phyloP scores from a whole-genome alignment of 2,329 filamentous ascomycete genomes.

The Fusarium camptoceras region DNA sequence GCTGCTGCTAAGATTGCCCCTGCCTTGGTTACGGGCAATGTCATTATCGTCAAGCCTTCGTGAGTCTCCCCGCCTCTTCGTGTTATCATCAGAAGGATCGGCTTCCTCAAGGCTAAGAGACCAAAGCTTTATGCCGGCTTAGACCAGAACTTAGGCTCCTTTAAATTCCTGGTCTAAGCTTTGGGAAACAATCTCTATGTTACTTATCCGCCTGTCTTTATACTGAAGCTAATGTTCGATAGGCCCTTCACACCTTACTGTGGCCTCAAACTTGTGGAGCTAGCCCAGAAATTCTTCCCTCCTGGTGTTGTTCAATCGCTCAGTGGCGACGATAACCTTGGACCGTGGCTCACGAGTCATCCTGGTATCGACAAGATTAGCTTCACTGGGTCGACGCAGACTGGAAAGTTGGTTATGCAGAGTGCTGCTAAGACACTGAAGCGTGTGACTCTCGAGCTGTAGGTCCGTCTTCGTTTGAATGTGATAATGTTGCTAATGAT shows the following conservation, averaged over 20 bases:
- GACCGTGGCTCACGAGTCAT: constrained; percentile 69
- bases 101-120: accelerated
- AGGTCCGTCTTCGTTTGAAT: accelerated
- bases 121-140: neutral
- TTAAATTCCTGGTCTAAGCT: accelerated
- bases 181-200: neutral
- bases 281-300: constrained; percentile 68
- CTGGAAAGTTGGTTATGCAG: constrained; percentile 71
- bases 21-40: constrained; percentile 67
- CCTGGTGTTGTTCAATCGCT: constrained; percentile 72
- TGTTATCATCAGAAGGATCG: accelerated
- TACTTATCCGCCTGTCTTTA: accelerated
- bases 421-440: constrained; percentile 68
- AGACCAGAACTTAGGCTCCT: neutral
- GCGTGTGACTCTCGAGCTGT: constrained; percentile 69
- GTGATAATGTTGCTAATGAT: constrained; percentile 29
- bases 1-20: constrained; percentile 66
- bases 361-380: constrained; percentile 70
- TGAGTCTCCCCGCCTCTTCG: neutral
- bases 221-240: accelerated
- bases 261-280: constrained; percentile 69
- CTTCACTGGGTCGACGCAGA: constrained; percentile 71
- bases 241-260: constrained; percentile 67
- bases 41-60: constrained; percentile 68
- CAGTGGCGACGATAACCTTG: constrained; percentile 70